These are phyloP conservation scores for Phytophthora citrophthora DNA, from an alignment of 352 stramenopile genomes.

Conservation along the genomic window DNA sequence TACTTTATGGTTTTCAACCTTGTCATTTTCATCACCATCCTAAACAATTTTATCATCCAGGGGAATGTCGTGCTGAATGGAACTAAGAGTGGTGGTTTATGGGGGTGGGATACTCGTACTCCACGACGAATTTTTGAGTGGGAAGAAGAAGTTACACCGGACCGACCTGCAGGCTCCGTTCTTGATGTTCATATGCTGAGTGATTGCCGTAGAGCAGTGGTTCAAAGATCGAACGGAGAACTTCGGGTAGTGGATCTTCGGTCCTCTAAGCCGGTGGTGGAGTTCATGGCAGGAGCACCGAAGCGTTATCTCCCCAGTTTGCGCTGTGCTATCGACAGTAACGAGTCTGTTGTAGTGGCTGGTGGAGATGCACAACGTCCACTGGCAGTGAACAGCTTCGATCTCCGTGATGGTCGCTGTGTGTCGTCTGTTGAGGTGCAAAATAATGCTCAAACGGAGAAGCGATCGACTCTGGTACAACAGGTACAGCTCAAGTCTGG, in stretches of 20 bases:
- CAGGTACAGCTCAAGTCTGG: constrained; percentile 43
- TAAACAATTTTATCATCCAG: constrained; percentile 18
- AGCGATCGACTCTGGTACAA: constrained; percentile 32
- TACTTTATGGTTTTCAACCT: background rate
- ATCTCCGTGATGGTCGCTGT: constrained; percentile 30
- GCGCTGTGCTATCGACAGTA: constrained; percentile 39
- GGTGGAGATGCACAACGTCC: constrained; percentile 26
- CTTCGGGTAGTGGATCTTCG: constrained; percentile 58
- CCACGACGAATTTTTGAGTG: constrained; percentile 34
- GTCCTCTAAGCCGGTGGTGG: constrained; percentile 40
- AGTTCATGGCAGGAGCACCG: constrained; percentile 31
- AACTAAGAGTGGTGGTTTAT: constrained; percentile 48
- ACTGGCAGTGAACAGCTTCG: constrained; percentile 36
- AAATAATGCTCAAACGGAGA: constrained; percentile 1
- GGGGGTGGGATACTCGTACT: constrained; percentile 59
- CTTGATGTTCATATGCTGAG: constrained; percentile 49
- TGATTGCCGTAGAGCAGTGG: constrained; percentile 44
- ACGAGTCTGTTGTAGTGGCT: constrained; percentile 48
- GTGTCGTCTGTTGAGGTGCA: constrained; percentile 29
- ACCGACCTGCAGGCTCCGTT: constrained; percentile 23
- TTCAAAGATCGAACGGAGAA: constrained; percentile 54
- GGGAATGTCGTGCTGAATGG: constrained; percentile 57
- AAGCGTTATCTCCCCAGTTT: constrained; percentile 45
- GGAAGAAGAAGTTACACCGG: constrained; percentile 5
- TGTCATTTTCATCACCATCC: background rate